phyloP scores from a whole-genome alignment of 2,329 filamentous ascomycete genomes.

The Fusarium tuaranense region DNA sequence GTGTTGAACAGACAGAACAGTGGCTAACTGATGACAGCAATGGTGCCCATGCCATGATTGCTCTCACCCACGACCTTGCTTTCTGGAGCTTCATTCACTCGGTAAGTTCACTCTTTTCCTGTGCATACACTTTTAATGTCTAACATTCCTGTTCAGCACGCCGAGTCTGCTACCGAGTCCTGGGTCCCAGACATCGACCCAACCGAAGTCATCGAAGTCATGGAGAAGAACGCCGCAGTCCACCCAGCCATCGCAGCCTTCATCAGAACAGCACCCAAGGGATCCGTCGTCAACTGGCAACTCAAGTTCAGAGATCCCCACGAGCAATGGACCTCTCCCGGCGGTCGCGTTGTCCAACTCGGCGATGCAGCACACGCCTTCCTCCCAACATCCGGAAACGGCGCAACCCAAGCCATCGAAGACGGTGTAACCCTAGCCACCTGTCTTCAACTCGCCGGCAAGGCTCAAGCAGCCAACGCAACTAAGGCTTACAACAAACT shows the following conservation, averaged over 20 bases:
- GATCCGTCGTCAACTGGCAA: slow-evolving; percentile 32
- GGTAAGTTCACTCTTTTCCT: neutral
- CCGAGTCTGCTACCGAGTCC: slow-evolving; percentile 25
- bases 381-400: slow-evolving; percentile 26
- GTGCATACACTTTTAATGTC: fast-evolving
- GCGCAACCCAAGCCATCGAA: slow-evolving; percentile 28
- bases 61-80: slow-evolving; percentile 16
- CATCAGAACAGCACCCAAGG: slow-evolving; percentile 28
- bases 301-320: slow-evolving; percentile 33
- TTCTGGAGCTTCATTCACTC: slow-evolving; percentile 36
- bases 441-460: slow-evolving; percentile 15
- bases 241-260: slow-evolving; percentile 26
- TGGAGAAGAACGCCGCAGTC: slow-evolving; percentile 31
- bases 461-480: slow-evolving; percentile 19
- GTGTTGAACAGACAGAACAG: fast-evolving
- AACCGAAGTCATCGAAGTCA: slow-evolving; percentile 19
- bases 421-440: slow-evolving; percentile 29
- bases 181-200: slow-evolving; percentile 29
- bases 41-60: slow-evolving; percentile 30
- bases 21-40: slow-evolving; percentile 3
- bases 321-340: slow-evolving; percentile 32
- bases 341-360: slow-evolving; percentile 26
- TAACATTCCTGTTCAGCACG: neutral
- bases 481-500: slow-evolving; percentile 24
- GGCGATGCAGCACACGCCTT: slow-evolving; percentile 31